Evolutionary conservation across 2,329 filamentous ascomycete species (phyloP).

Genomic region (Whalleya microplaca): DNA sequence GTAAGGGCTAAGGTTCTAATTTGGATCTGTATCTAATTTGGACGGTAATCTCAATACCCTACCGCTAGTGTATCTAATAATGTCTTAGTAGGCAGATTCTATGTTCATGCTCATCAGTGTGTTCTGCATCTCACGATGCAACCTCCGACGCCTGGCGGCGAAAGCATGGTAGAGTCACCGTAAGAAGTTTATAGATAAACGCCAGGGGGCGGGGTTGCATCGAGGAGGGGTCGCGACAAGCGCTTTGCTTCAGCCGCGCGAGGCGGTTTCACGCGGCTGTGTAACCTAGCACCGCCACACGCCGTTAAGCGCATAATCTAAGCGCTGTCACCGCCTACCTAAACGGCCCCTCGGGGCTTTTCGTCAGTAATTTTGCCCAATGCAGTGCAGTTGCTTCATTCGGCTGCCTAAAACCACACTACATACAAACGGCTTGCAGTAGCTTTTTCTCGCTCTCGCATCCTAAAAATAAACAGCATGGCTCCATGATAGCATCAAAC

Average conservation of each 20-base stretch:
- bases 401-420: slow-evolving; percentile 25
- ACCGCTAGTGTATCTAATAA: slow-evolving; percentile 13
- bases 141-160: slow-evolving; percentile 2
- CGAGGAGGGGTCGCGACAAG: slow-evolving; percentile 21
- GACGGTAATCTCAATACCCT: slow-evolving; percentile 11
- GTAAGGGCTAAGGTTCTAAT: slow-evolving; percentile 1
- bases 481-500: background rate
- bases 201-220: background rate
- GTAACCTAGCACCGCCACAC: slow-evolving; percentile 1
- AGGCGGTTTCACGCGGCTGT: slow-evolving; percentile 15
- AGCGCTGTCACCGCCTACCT: slow-evolving; percentile 22
- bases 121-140: slow-evolving; percentile 20
- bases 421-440: background rate
- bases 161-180: slow-evolving; percentile 3
- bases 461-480: slow-evolving; percentile 23
- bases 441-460: background rate
- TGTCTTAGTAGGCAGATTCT: slow-evolving; percentile 11
- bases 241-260: slow-evolving; percentile 25
- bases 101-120: slow-evolving; percentile 12
- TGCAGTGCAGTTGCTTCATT: slow-evolving; percentile 10
- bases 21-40: background rate
- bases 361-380: slow-evolving; percentile 15
- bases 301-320: slow-evolving; percentile 13
- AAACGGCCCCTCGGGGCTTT: slow-evolving; percentile 12
- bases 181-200: slow-evolving; percentile 7